Evolutionary conservation across 1,139 yeast genomes (phyloP), one percentile per base, ranked within the genome.

Genomic region (Debaryomyces subglobosus): DNA sequence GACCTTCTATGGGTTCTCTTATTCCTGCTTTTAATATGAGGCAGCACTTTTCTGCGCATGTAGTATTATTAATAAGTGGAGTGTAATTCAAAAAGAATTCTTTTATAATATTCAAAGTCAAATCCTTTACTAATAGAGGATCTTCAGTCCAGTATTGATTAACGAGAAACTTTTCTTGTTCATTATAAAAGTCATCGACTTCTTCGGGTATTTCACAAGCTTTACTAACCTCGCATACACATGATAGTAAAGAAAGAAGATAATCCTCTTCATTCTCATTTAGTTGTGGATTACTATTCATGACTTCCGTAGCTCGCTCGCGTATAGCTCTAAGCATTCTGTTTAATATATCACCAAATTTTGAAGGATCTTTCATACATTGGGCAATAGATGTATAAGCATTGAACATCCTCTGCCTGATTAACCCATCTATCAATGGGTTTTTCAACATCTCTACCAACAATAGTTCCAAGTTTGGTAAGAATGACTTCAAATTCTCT

Each of bases 141-240:
- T 84, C 88, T 6, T 49, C 45, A 4, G 37, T 36, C 81, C 80
- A 71, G 57, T 74, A 80, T 7, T 50, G 48, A 38, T 67, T 59
- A 13, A 70, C 62, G 5, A 51, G 35, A 8, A 43, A 39, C 18
- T 59, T 45, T 40, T 68, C 69, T 13, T 65, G 67, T 9, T 61
- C 65, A 7, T 69, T 62, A 46, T 68, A 67, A 42, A 67, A 65
- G 15, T 72, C 77, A 13, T 78, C 81, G 12, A 71, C 58, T 23
- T 84, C 89, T 38, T 81, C 87, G 0, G 88, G 84, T 4, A 81
- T 63, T 42, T 77, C 75, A 55, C 86, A 67, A 0, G 92, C 90
- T 49, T 82, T 85, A 0, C 91, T 94, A 12, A 89, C 68, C 49
- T 86, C 89, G 18, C 76, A 75, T 0, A 89, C 64, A 60, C 91